These are phyloP conservation scores for Candida boidinii DNA, from an alignment of 805 yeast genomes.

Conservation along the genomic window DNA sequence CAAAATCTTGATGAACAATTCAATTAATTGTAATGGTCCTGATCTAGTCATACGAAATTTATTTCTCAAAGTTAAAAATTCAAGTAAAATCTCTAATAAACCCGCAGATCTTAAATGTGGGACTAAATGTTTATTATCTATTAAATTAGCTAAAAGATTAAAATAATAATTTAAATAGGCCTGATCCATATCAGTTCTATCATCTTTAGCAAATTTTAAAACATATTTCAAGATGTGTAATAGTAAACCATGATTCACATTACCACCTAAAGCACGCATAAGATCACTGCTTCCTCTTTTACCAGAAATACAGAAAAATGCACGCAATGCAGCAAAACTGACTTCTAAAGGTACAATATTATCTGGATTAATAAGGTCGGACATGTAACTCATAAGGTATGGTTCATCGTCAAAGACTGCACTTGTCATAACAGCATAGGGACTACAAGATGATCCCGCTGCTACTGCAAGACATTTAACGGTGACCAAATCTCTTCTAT, in stretches of 20 bases:
- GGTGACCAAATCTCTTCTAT: constrained; percentile 52
- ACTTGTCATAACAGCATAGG: constrained; percentile 52
- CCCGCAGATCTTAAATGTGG: constrained; percentile 68
- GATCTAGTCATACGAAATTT: constrained; percentile 49
- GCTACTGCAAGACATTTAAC: constrained; percentile 64
- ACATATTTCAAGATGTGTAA: constrained; percentile 65
- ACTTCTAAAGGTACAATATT: constrained; percentile 43
- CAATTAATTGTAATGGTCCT: constrained; percentile 54
- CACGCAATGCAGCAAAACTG: constrained; percentile 51
- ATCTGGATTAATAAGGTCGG: constrained; percentile 68
- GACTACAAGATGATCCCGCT: constrained; percentile 47
- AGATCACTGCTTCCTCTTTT: constrained; percentile 68
- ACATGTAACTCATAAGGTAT: constrained; percentile 55
- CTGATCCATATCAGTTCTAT: constrained; percentile 16
- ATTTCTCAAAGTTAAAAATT: constrained; percentile 46
- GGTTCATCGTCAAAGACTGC: constrained; percentile 68
- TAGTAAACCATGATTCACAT: constrained; percentile 76
- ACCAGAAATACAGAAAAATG: constrained; percentile 61
- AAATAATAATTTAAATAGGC: constrained; percentile 35
- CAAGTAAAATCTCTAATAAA: constrained; percentile 53
- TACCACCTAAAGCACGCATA: constrained; percentile 71
- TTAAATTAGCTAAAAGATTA: constrained; percentile 52
- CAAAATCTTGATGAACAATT: constrained; percentile 31
- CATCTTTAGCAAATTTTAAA: constrained; percentile 36
- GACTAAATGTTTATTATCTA: constrained; percentile 46